Evolutionary conservation across 2,329 filamentous ascomycete species (phyloP), one percentile per base, ranked within the genome.

Genomic region (Immersiporthe knoxdaviesiana): DNA sequence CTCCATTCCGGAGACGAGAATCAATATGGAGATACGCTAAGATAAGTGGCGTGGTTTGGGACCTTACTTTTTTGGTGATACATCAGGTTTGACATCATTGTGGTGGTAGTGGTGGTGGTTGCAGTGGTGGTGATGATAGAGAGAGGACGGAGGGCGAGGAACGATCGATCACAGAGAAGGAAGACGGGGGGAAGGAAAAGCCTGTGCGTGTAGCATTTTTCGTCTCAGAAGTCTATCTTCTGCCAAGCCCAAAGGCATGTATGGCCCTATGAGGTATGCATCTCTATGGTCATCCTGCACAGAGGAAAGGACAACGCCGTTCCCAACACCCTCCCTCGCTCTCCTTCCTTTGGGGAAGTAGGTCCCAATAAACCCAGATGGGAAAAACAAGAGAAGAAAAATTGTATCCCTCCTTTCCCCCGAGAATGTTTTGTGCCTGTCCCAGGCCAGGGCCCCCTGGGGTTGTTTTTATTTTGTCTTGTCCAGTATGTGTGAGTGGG

Each of bases 201-300:
- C 6, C 16, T 58, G 18, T 30, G 39, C n/a, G 21, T 58, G 63
- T 68, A 65, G 68, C 63, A 44, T 65, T 58, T 59, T 37, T 50
- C 30, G 41, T 27, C 63, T n/a, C 35, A 56, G 18, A 58, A 44
- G 16, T 68, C 59, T 68, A 69, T 69, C 69, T 71, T 66, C 67
- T 64, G 69, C 63, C 63, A 63, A 61, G 50, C 60, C 62, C 62
- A 68, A 60, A 39, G 30, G 63, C 37, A 21, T 58, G 41, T 66
- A 69, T 66, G 60, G n/a, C 68, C 68, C 68, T 27, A n/a, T 58
- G 47, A 52, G 58, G 24, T 60, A 61, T 63, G 69, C 63, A 61
- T 68, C 41, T 68, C 66, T 68, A 63, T 69, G 66, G 52, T 60
- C 68, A 52, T 66, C 63, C 56, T 56, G 63, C 66, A n/a, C n/a